A percentile compares a stretch with the other conserved stretches of the same genome.
These are phyloP conservation scores for Xylaria hypoxylon DNA, from an alignment of 2,329 filamentous ascomycete genomes.

Conservation along the genomic window DNA sequence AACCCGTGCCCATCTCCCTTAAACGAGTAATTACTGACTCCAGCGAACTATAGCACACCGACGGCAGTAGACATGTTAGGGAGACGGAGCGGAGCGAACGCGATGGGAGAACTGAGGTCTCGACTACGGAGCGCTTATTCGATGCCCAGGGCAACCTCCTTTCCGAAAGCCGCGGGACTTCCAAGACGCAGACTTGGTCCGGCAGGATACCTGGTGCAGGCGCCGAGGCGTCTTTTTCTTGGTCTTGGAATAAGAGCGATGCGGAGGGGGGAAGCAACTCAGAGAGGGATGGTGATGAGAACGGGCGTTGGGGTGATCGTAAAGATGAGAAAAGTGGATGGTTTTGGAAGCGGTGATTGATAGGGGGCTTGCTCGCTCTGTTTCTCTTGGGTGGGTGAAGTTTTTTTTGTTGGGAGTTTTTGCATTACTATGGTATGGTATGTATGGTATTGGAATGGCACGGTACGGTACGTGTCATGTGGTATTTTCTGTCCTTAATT, in stretches of 20 bases:
- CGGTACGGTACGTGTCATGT: neutral
- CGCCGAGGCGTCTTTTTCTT: constrained; percentile 32
- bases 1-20: too few relatives aligned
- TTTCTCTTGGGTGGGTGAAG: neutral
- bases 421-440: neutral
- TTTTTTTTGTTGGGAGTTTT: constrained; percentile 7
- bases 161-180: constrained; percentile 29
- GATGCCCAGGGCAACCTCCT: constrained; percentile 44
- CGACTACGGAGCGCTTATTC: constrained; percentile 36
- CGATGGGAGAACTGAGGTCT: constrained; percentile 33
- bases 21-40: too few relatives aligned
- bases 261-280: neutral
- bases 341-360: constrained; percentile 41
- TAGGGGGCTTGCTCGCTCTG: neutral
- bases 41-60: too few relatives aligned
- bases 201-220: constrained; percentile 22
- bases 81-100: constrained; percentile 32
- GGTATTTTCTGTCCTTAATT: neutral
- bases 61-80: constrained; percentile 44
- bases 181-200: constrained; percentile 39
- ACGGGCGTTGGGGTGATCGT: neutral
- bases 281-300: neutral
- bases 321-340: constrained; percentile 36
- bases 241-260: constrained; percentile 20
- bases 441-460: neutral